Base-by-base conservation (phyloP, 1,139 yeast genomes). In the Pichia sp. region DNA sequence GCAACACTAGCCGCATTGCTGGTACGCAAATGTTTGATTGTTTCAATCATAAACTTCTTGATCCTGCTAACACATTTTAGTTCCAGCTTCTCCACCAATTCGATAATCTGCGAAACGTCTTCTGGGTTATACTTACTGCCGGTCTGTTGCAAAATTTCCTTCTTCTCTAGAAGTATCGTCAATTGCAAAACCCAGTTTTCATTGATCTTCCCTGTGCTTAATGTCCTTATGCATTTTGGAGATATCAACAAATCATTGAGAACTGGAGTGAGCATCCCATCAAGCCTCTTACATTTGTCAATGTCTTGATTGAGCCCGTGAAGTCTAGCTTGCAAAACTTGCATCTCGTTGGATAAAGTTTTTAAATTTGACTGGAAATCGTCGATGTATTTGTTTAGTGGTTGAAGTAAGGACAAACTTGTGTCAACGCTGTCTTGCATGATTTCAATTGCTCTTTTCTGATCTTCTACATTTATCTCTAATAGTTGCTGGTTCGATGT, bases 201-300 rank as follows among this genome's bases (percentile, higher is more conserved):
- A 45, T 66, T 62, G 6, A 81, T 59, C 8, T 68, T 67, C 15
- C 69, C 79, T 25, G 60, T 59, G 5, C 68, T 45, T 1, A 81
- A 60, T 2, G 75, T 67, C 35, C 63, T 60, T 4, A 77, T 69
- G 3, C 77, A 62, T 4, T 71, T 72, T 0, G 95, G 94, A 0
- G 96, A 84, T 5, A 87, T 72, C 45, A 83, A 66, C 19, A 83
- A 62, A 46, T 84, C 91, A 27, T 81, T 68, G 1, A 87, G 77
- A 12, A 84, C 62, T 0, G 94, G 94, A 12, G 78, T 72, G 41
- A 87, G 67, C 37, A 69, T 69, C 20, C 66, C 68, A 24, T 80
- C 79, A 4, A 79, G 63, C 24, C 61, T 55, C 15, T 74, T 69
- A 44, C 86, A 80, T 29, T 63, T 56, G 11, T 66, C 63, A 5